Percentiles rank a stretch among this genome's conserved stretches.
Conservation (phyloP, 495 filamentous ascomycete species). For the Penicillium silybi region DNA sequence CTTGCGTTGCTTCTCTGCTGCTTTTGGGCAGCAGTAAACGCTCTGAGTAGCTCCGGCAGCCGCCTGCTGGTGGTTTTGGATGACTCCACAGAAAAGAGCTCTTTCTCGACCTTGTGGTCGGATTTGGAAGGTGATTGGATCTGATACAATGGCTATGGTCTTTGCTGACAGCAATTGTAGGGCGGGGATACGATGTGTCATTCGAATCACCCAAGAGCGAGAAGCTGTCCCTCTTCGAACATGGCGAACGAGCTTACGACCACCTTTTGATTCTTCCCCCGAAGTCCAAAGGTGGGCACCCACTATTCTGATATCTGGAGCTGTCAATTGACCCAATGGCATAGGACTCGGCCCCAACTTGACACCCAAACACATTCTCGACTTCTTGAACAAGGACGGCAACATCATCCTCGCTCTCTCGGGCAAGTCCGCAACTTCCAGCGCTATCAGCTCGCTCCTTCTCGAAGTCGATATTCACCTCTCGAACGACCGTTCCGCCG, state of each 20-base stretch:
- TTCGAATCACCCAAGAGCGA: conserved; percentile 87
- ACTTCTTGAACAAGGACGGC: conserved; percentile 87
- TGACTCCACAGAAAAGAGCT: conserved; percentile 69
- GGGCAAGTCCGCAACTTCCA: conserved; percentile 65
- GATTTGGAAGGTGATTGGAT: conserved; percentile 70
- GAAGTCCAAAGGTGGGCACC: conserved; percentile 74
- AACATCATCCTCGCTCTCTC: conserved; percentile 91
- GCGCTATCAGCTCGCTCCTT: conserved; percentile 77
- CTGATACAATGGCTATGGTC: neutral
- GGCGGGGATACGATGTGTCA: conserved; percentile 71
- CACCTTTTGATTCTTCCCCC: conserved; percentile 84
- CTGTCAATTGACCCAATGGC: conserved; percentile 26
- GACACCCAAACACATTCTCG: conserved; percentile 78
- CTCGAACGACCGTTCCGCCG: conserved; percentile 73
- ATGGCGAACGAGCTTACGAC: conserved; percentile 85
- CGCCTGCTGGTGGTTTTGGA: conserved; percentile 85
- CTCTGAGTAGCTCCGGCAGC: conserved; percentile 74
- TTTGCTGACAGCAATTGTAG: conserved; percentile 44
- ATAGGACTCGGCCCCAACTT: conserved; percentile 81
- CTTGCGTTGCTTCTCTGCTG: conserved; percentile 63
- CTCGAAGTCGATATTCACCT: conserved; percentile 89
- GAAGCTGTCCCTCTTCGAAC: conserved; percentile 73
- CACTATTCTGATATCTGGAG: neutral
- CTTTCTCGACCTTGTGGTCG: conserved; percentile 76
- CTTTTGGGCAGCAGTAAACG: conserved; percentile 63